These are phyloP conservation scores for Millerago galiae DNA, from an alignment of 805 yeast genomes.

Conservation along the genomic window DNA sequence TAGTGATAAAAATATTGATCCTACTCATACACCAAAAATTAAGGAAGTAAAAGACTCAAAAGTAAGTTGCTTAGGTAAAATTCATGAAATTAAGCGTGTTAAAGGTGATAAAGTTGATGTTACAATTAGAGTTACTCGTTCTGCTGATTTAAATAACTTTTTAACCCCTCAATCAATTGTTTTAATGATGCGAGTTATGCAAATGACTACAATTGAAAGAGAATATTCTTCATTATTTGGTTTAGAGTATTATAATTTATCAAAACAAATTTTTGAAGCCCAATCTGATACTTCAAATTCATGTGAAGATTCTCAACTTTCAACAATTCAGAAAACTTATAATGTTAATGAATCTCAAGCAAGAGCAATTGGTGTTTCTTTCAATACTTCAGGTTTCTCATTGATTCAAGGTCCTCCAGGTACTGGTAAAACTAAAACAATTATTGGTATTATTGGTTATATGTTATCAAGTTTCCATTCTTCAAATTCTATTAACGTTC, in stretches of 20 bases:
- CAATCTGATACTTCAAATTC: constrained; percentile 41
- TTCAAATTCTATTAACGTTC: constrained; percentile 27
- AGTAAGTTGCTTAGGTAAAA: constrained; percentile 72
- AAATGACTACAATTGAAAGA: constrained; percentile 88
- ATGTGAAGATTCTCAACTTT: constrained; percentile 30
- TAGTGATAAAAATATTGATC: constrained; percentile 14
- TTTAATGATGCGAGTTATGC: constrained; percentile 69
- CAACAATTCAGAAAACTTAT: constrained; percentile 40
- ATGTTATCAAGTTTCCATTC: constrained; percentile 40
- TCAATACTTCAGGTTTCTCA: constrained; percentile 66
- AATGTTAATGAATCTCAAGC: constrained; percentile 88
- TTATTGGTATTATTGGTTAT: constrained; percentile 84
- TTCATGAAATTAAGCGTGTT: constrained; percentile 63
- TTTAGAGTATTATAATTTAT: constrained; percentile 71
- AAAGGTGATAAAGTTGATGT: constrained; percentile 66
- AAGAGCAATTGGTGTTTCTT: constrained; percentile 72
- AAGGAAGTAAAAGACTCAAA: constrained; percentile 28
- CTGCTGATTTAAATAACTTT: constrained; percentile 38
- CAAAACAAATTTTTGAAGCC: constrained; percentile 61
- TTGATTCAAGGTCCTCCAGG: constrained; percentile 99
- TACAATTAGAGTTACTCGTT: constrained; percentile 57
- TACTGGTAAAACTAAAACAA: constrained; percentile 97
- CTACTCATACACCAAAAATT: constrained; percentile 18
- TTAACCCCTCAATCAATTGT: constrained; percentile 60
- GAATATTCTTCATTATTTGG: constrained; percentile 84